Base-by-base conservation (phyloP, 208 protist species). In the Crithidia expoeki region DNA sequence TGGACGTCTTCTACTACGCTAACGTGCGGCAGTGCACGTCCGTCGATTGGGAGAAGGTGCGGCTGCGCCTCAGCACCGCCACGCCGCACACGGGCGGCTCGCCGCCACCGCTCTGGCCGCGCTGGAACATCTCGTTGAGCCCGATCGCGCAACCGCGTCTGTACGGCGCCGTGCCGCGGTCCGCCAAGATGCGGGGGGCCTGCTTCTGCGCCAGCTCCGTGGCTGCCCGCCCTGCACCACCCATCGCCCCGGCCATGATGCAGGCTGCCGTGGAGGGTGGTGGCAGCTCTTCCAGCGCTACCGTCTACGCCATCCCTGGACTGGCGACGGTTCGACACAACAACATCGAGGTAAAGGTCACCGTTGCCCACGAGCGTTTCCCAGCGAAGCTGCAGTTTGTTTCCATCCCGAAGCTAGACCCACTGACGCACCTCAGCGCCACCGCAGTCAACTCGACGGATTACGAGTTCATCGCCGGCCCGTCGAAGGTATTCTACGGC, bases 31-130 rank as follows among this genome's bases (percentile, higher is more conserved):
- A 85, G 56, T 67, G 57, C 42, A 85, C 85, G 9, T 42, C 71
- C 42, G 59, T 81, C 62, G 82, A 88, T 47, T 90, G 81, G 85
- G 76, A 74, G 38, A 81, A 79, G 42, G 80, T 88, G 36, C 64
- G 68, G 36, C 74, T 86, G 70, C 61, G 62, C 27, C 62, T 90
- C 23, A 88, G 78, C 68, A 86, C 84, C 11, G 84, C 84, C 27
- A 80, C 70, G 27, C 84, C 78, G 47, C 76, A 84, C 55, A 71
- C 71, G 19, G 74, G 74, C 21, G 58, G 65, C n/a, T 57, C 61
- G 5, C 78, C 80, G 42, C 80, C 80, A 23, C 51, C 73, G 57
- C 72, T 82, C 14, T 55, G 51, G 53, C 40, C 46, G 33, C 51
- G 38, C 30, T 86, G 80, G 80, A 69, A 59, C 30, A 84, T 84